These are phyloP conservation scores for Pleurotus tuoliensis DNA, from an alignment of 768 basidiomycete genomes.

Conservation along the genomic window DNA sequence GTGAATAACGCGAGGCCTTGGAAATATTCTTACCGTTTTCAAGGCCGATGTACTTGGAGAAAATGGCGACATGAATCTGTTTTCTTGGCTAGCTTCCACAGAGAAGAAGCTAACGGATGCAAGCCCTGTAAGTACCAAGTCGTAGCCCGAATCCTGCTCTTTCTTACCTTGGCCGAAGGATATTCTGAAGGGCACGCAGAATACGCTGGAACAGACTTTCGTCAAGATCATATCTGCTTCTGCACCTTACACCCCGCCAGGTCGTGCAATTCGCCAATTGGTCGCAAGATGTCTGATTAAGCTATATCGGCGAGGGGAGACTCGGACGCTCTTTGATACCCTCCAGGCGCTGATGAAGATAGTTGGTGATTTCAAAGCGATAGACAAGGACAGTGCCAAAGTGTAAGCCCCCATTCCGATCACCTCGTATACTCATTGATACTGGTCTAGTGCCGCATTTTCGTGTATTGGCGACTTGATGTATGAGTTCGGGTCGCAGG, in stretches of 20 bases:
- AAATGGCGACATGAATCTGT: conserved; percentile 77
- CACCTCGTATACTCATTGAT: conserved; percentile 3
- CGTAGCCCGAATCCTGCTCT: not conserved
- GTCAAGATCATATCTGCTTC: conserved; percentile 68
- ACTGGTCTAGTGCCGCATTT: conserved; percentile 63
- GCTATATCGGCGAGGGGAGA: conserved; percentile 79
- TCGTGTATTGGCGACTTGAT: conserved; percentile 89
- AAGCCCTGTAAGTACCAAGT: conserved; percentile 42
- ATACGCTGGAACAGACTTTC: conserved; percentile 56
- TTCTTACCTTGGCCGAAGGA: conserved; percentile 41
- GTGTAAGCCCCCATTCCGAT: conserved; percentile 46
- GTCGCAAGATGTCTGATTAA: conserved; percentile 72
- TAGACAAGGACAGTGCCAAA: conserved; percentile 58
- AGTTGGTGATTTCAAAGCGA: conserved; percentile 65
- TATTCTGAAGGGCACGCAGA: conserved; percentile 61
- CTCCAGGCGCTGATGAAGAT: conserved; percentile 74
- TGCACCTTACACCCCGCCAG: conserved; percentile 71
- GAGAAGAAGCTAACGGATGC: conserved; percentile 54
- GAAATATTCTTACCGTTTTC: not conserved
- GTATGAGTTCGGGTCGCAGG: conserved; percentile 79
- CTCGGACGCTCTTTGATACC: conserved; percentile 82
- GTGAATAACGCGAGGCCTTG: too few species aligned
- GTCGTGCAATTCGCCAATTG: conserved; percentile 79
- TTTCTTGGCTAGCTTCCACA: conserved; percentile 74
- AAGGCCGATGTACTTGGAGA: conserved; percentile 70